phyloP scores from a whole-genome alignment of 768 basidiomycete genomes.

The Trametes maxima region DNA sequence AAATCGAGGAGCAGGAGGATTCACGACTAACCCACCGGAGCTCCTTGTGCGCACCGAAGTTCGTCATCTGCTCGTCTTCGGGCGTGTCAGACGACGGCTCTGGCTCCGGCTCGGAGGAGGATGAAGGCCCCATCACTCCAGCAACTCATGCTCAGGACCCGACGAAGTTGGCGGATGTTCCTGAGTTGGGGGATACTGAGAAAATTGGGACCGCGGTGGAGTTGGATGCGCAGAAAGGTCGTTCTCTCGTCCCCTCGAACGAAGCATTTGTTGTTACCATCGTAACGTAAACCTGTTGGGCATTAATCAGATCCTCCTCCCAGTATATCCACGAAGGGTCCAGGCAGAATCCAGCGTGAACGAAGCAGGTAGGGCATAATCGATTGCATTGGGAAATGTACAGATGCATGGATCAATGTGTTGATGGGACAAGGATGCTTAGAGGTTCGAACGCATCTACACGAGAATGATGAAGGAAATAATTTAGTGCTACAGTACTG shows the following conservation, averaged over 20 bases:
- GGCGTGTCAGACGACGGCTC: conserved; percentile 1
- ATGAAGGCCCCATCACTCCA: conserved; percentile 25
- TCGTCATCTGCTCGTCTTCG: conserved; percentile 13
- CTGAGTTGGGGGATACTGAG: conserved; percentile 6
- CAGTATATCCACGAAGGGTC: not conserved
- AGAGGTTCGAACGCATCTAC: not conserved
- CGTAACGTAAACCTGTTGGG: not conserved
- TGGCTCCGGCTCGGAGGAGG: conserved; percentile 4
- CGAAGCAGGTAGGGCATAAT: not conserved
- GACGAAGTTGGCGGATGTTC: conserved; percentile 8
- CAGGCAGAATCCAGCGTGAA: not conserved
- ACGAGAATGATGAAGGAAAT: conserved; percentile 10
- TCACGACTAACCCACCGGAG: no score
- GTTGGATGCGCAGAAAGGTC: not conserved
- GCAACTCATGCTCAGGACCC: conserved; percentile 18
- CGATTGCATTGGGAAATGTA: not conserved
- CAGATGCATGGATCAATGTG: not conserved
- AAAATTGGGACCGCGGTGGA: not conserved
- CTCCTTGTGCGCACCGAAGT: not conserved
- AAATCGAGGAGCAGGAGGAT: no score
- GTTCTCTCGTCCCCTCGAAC: not conserved
- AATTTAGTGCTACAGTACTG: conserved; percentile 25
- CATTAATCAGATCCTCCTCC: not conserved
- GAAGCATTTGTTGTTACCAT: not conserved
- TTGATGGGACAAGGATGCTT: not conserved